Evolutionary conservation across 2,329 filamentous ascomycete species (phyloP).

Genomic region (Pseudogymnoascus sp.): DNA sequence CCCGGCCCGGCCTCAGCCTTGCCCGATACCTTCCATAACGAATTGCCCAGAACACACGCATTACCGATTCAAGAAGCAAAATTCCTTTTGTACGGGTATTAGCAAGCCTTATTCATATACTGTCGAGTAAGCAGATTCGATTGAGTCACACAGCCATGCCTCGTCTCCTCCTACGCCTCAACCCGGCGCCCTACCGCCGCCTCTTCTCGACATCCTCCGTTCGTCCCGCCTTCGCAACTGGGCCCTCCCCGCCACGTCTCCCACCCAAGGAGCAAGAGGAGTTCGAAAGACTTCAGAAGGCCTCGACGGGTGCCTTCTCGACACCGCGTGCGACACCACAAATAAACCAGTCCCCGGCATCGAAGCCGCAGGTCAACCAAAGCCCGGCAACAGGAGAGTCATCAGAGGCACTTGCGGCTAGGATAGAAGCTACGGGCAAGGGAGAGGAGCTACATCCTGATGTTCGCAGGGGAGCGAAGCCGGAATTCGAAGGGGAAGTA

Average conservation of each 20-base stretch:
- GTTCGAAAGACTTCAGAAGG: constrained; percentile 77
- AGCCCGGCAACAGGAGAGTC: constrained; percentile 17
- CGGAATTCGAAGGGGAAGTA: constrained; percentile 85
- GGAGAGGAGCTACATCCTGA: constrained; percentile 64
- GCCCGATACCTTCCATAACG: background rate
- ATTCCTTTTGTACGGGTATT: background rate
- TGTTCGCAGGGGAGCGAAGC: constrained; percentile 67
- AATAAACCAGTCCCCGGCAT: constrained; percentile 43
- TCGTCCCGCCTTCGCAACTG: constrained; percentile 37
- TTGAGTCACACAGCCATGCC: constrained; percentile 20
- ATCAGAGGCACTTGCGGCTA: constrained; percentile 29
- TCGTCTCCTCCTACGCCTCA: constrained; percentile 21
- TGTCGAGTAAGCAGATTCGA: background rate
- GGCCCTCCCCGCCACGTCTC: constrained; percentile 75
- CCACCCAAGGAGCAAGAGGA: constrained; percentile 84
- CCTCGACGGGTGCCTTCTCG: constrained; percentile 69
- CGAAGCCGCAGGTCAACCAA: constrained; percentile 12
- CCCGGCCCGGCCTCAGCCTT: background rate
- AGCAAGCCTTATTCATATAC: background rate
- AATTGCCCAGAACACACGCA: background rate
- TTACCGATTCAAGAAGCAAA: background rate
- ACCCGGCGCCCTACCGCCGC: constrained; percentile 23
- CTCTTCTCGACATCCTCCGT: constrained; percentile 22
- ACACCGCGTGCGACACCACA: constrained; percentile 46
- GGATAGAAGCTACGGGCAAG: constrained; percentile 46